Evolutionary conservation across 2,329 filamentous ascomycete genomes (phyloP), one percentile per base, ranked within the genome.

Genomic region (Aspergillus hortae): DNA sequence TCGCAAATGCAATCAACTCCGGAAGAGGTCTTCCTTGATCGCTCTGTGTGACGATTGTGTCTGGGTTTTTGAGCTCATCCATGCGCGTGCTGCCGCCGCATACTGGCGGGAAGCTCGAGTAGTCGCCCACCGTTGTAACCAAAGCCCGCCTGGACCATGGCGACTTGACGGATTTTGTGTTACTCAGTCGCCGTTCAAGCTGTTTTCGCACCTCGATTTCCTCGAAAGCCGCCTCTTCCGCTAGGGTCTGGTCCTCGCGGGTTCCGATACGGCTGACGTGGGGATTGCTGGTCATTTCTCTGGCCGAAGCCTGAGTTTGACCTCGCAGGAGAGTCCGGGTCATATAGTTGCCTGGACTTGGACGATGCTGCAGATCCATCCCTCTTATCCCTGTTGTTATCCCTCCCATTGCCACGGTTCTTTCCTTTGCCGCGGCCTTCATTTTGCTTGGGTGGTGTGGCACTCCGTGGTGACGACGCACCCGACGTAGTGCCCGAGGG

Each of bases 181-280:
- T 1, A n/a, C 3, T 30, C 11, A 30, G 27, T 9, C 7, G 9
- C 5, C 35, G 30, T 52, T 59, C 66, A 69, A 53, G 58, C 57
- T 43, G 56, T 60, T 57, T 61, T 78, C n/a, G 76, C 80, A 56
- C 87, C 87, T 63, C 89, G 80, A 56, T 77, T 77, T 44, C 80
- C 81, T 33, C 87, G 88, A 71, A 91, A 91, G 0, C 90, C 90
- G 51, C 86, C 88, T 63, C 87, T 81, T 52, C 88, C 88, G 66
- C 79, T 89, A 44, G 81, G 80, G 66, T 95, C 89, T 9, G 92
- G 92, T 9, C 90, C 90, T 62, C 83, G 82, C 1, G 92, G 91
- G 64, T 83, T 78, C 56, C 92, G 83, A 54, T 91, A 81, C 14
- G 89, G 82, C 56, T 86, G 84, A 44, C 88, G 46, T 59, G 67